A percentile compares a stretch with the other conserved stretches of the same genome.
Conservation (phyloP, 106 monocot genomes). For the Cymbidium sinense region DNA sequence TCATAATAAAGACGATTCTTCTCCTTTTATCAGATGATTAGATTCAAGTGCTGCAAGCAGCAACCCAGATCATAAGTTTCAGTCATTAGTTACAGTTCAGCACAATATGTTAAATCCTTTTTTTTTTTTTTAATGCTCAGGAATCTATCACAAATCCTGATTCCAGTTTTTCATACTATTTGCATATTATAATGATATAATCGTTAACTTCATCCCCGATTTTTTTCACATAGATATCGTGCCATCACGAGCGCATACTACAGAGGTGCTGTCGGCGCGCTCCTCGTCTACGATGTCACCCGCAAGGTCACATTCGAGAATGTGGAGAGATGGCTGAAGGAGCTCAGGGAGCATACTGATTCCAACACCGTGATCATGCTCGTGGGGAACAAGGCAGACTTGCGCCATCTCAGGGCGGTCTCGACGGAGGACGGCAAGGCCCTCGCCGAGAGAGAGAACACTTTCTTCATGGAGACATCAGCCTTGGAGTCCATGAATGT, state of each 20-base stretch:
- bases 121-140: too few species aligned
- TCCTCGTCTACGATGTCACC: conserved; percentile 15
- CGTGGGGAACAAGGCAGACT: conserved; percentile 20
- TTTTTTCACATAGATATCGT: conserved; percentile 3
- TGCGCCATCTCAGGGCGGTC: conserved; percentile 15
- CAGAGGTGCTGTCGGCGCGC: conserved; percentile 17
- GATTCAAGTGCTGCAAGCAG: too few species aligned
- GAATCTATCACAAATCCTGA: too few species aligned
- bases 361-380: conserved; percentile 22
- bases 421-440: conserved; percentile 5
- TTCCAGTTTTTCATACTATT: too few species aligned
- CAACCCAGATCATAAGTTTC: too few species aligned
- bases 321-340: conserved; percentile 17
- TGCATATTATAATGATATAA: too few species aligned
- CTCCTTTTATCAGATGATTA: too few species aligned
- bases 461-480: conserved; percentile 22
- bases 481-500: conserved; percentile 22
- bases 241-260: conserved; percentile 23
- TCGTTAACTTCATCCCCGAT: too few species aligned
- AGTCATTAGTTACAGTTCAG: too few species aligned
- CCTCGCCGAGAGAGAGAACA: conserved; percentile 16
- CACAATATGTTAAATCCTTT: too few species aligned
- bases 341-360: conserved; percentile 18
- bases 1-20: too few species aligned
- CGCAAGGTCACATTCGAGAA: conserved; percentile 16